A percentile compares a stretch with the other conserved stretches of the same genome.
Conservation (phyloP, 129 eudicot species). For the Heracleum sosnowskyi region DNA sequence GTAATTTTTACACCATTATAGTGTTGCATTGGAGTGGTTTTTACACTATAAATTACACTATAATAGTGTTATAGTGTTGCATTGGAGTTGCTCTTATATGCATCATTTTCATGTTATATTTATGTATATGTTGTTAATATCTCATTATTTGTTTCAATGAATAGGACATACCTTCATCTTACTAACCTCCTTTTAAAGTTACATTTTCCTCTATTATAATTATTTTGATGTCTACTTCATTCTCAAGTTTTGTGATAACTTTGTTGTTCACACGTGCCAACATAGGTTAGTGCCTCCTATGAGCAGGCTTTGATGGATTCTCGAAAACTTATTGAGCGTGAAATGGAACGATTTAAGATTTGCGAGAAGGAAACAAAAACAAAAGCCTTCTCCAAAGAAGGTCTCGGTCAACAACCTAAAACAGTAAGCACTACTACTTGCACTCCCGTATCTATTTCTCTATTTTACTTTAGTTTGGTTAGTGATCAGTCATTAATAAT, state of each 20-base stretch:
- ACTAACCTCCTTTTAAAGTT: constrained; percentile 1
- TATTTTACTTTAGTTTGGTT: not conserved
- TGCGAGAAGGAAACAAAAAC: constrained; percentile 95
- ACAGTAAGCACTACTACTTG: constrained; percentile 36
- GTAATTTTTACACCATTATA: too few relatives aligned
- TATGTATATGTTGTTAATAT: not conserved
- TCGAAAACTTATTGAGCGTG: constrained; percentile 82
- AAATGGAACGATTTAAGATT: constrained; percentile 92
- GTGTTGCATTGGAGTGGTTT: too few relatives aligned
- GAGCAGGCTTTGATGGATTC: constrained; percentile 99
- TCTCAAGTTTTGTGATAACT: constrained; percentile 39
- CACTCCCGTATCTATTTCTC: not conserved
- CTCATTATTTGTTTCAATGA: not conserved
- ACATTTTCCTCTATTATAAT: not conserved
- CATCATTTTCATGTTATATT: not conserved
- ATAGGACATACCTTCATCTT: not conserved
- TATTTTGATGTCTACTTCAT: constrained; percentile 7
- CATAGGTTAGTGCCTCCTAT: constrained; percentile 99
- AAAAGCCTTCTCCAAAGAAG: constrained; percentile 93
- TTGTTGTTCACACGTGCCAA: constrained; percentile 53
- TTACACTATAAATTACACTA: too few relatives aligned
- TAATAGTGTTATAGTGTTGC: too few relatives aligned
- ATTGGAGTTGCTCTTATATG: too few relatives aligned
- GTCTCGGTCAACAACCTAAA: constrained; percentile 90
- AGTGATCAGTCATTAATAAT: not conserved